A percentile compares a stretch with the other conserved stretches of the same genome.
Conservation (phyloP, 306 rosid genomes). For the Cucurbita argyrosperma region DNA sequence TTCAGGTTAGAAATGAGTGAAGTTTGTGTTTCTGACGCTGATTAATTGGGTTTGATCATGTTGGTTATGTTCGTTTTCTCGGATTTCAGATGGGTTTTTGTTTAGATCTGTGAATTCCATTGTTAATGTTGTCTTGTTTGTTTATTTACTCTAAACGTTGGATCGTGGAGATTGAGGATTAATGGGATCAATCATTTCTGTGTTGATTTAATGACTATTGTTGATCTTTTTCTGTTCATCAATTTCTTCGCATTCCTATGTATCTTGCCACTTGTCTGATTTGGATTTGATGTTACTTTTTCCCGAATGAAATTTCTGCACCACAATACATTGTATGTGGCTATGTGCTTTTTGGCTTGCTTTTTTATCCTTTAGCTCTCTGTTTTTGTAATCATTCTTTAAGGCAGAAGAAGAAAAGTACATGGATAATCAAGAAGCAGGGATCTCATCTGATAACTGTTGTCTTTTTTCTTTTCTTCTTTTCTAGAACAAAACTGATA, state of each 20-base stretch:
- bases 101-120: background rate
- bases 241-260: background rate
- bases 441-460: background rate
- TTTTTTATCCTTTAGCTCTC: background rate
- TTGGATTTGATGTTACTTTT: background rate
- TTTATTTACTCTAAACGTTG: background rate
- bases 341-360: background rate
- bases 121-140: background rate
- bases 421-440: background rate
- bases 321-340: background rate
- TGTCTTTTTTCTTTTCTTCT: background rate
- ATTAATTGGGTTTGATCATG: background rate
- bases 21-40: background rate
- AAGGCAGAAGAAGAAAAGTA: background rate
- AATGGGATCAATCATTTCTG: background rate
- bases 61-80: background rate
- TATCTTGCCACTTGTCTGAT: background rate
- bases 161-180: background rate
- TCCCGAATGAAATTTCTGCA: background rate
- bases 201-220: background rate
- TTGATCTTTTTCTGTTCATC: background rate
- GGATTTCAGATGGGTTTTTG: background rate
- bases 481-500: too few species aligned
- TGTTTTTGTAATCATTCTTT: background rate
- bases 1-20: background rate